Evolutionary conservation across 1,284 basidiomycete species (phyloP).

Genomic region (Pyrrhoderma noxium): DNA sequence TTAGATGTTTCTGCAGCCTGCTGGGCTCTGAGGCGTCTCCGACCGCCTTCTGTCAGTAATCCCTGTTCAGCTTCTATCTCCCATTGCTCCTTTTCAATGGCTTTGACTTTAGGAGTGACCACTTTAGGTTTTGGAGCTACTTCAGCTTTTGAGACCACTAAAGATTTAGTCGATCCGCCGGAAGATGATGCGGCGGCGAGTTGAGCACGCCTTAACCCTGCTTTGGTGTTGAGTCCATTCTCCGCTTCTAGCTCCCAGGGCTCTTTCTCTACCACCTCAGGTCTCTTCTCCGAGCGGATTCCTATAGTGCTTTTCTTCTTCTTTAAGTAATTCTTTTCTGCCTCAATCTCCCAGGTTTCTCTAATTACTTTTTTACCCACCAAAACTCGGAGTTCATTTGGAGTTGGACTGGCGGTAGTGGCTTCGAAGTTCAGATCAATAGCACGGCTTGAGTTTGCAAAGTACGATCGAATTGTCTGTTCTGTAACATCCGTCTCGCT

Average conservation of each 20-base stretch:
- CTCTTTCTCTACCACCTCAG: conserved; percentile 20
- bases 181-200: conserved; percentile 20
- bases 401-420: conserved; percentile 43
- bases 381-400: conserved; percentile 46
- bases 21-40: conserved; percentile 51
- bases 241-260: conserved; percentile 34
- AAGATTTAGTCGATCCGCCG: conserved; percentile 22
- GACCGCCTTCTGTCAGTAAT: conserved; percentile 61
- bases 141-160: conserved; percentile 21
- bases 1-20: conserved; percentile 30
- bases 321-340: conserved; percentile 40
- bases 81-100: conserved; percentile 58
- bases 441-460: conserved; percentile 33
- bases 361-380: conserved; percentile 62
- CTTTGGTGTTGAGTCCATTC: conserved; percentile 29
- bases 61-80: conserved; percentile 72
- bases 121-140: conserved; percentile 20
- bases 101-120: conserved; percentile 23
- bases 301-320: conserved; percentile 26
- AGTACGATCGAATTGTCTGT: conserved; percentile 37
- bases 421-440: conserved; percentile 48
- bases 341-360: conserved; percentile 71
- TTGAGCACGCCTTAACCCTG: conserved; percentile 28
- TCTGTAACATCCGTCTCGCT: conserved; percentile 52
- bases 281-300: neutral